Evolutionary conservation across 305 asterid species (phyloP).

Genomic region (Rubia tinctorum): DNA sequence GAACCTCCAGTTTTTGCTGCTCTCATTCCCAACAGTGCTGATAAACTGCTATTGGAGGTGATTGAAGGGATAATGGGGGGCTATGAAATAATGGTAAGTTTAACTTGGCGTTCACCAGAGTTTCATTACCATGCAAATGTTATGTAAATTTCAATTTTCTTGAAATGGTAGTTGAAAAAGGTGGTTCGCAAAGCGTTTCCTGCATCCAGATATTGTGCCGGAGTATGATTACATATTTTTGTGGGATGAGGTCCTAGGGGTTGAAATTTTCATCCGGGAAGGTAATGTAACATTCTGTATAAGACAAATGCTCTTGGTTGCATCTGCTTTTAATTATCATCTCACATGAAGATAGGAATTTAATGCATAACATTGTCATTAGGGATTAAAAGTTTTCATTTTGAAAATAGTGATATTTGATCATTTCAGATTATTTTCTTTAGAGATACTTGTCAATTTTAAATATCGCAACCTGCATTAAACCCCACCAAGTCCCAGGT

Average conservation of each 20-base stretch:
- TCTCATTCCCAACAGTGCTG: slow-evolving; percentile 74
- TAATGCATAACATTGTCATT: not conserved
- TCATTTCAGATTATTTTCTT: slow-evolving; percentile 7
- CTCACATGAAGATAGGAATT: not conserved
- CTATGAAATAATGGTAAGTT: slow-evolving; percentile 71
- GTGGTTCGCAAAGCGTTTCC: slow-evolving; percentile 97
- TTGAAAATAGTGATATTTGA: not conserved
- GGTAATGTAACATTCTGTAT: slow-evolving; percentile 31
- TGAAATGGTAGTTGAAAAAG: slow-evolving; percentile 29
- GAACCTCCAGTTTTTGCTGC: slow-evolving; percentile 77
- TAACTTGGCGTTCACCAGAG: not conserved
- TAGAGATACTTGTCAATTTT: slow-evolving; percentile 74
- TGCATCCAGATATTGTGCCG: slow-evolving; percentile 89
- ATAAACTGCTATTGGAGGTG: slow-evolving; percentile 66
- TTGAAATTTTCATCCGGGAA: slow-evolving; percentile 71
- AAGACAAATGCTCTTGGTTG: not conserved
- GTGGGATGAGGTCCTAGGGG: slow-evolving; percentile 94
- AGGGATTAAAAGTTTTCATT: not conserved
- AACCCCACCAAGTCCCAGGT: slow-evolving; percentile 68
- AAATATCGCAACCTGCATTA: slow-evolving; percentile 93
- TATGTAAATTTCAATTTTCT: slow-evolving; percentile 1
- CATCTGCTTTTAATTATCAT: not conserved
- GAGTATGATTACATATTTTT: slow-evolving; percentile 79
- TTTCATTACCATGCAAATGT: too few relatives aligned
- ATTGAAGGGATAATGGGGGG: slow-evolving; percentile 89